Conservation (phyloP, 2,329 filamentous ascomycete species). For the Septoria petroselini region DNA sequence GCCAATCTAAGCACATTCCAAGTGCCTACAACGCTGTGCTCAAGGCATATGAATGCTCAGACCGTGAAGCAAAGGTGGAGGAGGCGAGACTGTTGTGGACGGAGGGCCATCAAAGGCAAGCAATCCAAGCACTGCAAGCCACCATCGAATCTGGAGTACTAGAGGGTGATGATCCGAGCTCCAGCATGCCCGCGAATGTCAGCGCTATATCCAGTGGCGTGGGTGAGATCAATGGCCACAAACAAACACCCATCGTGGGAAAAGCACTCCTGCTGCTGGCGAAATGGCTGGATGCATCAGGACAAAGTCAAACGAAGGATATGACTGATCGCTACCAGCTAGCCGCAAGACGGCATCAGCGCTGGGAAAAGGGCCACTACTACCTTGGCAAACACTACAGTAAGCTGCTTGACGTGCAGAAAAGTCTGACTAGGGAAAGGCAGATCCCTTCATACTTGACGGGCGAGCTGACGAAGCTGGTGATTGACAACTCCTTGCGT, state of each 20-base stretch:
- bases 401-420: slow-evolving; percentile 88
- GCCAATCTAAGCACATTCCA: slow-evolving; percentile 77
- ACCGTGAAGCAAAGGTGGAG: slow-evolving; percentile 86
- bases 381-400: slow-evolving; percentile 97
- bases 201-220: slow-evolving; percentile 9
- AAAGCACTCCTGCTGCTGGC: slow-evolving; percentile 84
- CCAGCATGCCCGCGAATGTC: slow-evolving; percentile 11
- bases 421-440: slow-evolving; percentile 68
- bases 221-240: slow-evolving; percentile 34
- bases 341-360: slow-evolving; percentile 64
- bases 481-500: slow-evolving; percentile 89
- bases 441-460: slow-evolving; percentile 60
- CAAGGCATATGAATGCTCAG: slow-evolving; percentile 78
- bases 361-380: slow-evolving; percentile 97
- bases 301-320: slow-evolving; percentile 80
- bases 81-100: slow-evolving; percentile 91
- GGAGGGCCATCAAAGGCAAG: slow-evolving; percentile 88
- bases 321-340: slow-evolving; percentile 79
- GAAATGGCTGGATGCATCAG: slow-evolving; percentile 95
- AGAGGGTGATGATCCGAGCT: slow-evolving; percentile 34
- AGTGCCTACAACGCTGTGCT: slow-evolving; percentile 93
- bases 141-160: slow-evolving; percentile 83
- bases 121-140: slow-evolving; percentile 83
- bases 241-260: slow-evolving; percentile 63
- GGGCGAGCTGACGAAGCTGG: slow-evolving; percentile 80